Evolutionary conservation across 1,284 basidiomycete genomes (phyloP).

Genomic region (Ustilago sp.): DNA sequence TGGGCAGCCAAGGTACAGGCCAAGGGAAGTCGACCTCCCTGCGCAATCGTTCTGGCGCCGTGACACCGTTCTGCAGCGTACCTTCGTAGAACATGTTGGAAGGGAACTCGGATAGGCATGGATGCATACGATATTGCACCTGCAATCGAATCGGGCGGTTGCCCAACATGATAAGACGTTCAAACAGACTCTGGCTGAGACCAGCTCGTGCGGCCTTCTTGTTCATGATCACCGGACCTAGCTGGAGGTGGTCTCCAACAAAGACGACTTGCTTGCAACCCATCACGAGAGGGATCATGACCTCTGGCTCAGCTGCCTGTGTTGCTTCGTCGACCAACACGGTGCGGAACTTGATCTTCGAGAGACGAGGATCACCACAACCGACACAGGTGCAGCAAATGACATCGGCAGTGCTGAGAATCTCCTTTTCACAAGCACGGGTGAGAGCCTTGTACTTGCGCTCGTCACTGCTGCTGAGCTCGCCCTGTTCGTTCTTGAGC

Average conservation of each 20-base stretch:
- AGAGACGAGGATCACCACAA: slow-evolving; percentile 92
- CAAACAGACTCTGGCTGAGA: slow-evolving; percentile 95
- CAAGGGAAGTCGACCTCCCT: slow-evolving; percentile 99
- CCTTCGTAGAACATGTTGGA: slow-evolving; percentile 99
- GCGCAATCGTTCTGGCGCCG: slow-evolving; percentile 93
- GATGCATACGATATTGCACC: slow-evolving; percentile 99
- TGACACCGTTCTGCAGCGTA: slow-evolving; percentile 97
- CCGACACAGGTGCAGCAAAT: slow-evolving; percentile 99
- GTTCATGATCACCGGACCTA: slow-evolving; percentile 99
- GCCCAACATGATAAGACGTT: slow-evolving; percentile 92
- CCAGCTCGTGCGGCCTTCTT: slow-evolving; percentile 99
- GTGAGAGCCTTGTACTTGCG: slow-evolving; percentile 97
- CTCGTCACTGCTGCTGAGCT: slow-evolving; percentile 94
- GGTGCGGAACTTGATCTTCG: slow-evolving; percentile 97
- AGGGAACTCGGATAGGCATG: slow-evolving; percentile 97
- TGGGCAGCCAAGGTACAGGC: slow-evolving; percentile 96
- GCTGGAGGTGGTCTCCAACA: slow-evolving; percentile 96
- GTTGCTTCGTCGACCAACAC: slow-evolving; percentile 99
- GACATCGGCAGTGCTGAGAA: slow-evolving; percentile 92
- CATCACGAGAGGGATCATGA: slow-evolving; percentile 98
- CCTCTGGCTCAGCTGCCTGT: slow-evolving; percentile 97
- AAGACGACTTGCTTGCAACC: slow-evolving; percentile 97
- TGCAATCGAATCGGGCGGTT: slow-evolving; percentile 97
- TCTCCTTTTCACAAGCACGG: slow-evolving; percentile 95
- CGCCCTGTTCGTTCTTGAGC: slow-evolving; percentile 96